Evolutionary conservation across 768 basidiomycete species (phyloP).

Genomic region (Leucogyrophana mollusca): DNA sequence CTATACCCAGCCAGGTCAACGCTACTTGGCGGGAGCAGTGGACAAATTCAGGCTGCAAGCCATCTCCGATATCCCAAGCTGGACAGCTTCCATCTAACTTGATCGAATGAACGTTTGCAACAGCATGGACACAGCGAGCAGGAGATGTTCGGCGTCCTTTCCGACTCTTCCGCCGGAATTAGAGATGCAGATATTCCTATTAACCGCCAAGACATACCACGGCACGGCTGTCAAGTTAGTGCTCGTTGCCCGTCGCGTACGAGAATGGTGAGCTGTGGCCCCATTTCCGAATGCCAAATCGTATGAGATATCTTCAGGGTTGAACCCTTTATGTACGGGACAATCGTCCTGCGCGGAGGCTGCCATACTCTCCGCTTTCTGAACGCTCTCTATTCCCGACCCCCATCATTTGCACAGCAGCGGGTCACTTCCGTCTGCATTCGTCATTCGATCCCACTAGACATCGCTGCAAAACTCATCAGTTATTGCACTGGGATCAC

Average conservation of each 20-base stretch:
- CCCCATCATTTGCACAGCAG: constrained; percentile 7
- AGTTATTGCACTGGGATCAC: constrained; percentile 9
- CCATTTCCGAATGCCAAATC: background rate
- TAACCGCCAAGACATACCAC: constrained; percentile 8
- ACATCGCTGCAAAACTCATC: constrained; percentile 6
- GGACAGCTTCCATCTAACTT: too few relatives aligned
- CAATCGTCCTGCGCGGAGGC: constrained; percentile 9
- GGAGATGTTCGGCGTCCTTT: background rate
- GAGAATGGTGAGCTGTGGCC: constrained; percentile 13
- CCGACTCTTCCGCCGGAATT: constrained; percentile 18
- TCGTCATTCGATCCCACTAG: constrained; percentile 9
- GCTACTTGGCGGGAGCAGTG: too few relatives aligned
- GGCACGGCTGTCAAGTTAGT: constrained; percentile 11
- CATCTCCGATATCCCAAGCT: too few relatives aligned
- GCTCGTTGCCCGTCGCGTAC: constrained; percentile 15
- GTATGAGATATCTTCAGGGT: constrained; percentile 11
- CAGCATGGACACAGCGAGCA: background rate
- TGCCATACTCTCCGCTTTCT: constrained; percentile 12
- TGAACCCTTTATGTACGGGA: constrained; percentile 19
- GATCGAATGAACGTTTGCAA: too few relatives aligned
- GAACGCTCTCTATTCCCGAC: constrained; percentile 3
- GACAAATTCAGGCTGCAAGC: too few relatives aligned
- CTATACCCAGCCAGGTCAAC: too few relatives aligned
- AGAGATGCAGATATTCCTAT: constrained; percentile 17
- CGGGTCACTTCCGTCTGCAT: constrained; percentile 17